phyloP scores from a whole-genome alignment of 164 flowering plant genomes.

The Tetracentron sinense region DNA sequence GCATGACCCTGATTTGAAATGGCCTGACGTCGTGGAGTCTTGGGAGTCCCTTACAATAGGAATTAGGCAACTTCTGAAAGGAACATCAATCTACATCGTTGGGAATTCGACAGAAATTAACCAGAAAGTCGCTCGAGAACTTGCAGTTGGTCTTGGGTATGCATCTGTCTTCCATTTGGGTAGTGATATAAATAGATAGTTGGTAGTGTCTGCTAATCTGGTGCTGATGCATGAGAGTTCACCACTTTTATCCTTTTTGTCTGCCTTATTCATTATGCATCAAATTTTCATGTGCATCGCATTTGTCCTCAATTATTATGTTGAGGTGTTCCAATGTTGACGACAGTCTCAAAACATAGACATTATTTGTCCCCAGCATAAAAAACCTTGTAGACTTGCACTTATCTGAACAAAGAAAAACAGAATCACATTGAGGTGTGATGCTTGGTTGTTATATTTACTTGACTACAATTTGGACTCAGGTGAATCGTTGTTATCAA shows the following conservation, averaged over 20 bases:
- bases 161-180: neutral
- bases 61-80: slow-evolving; percentile 65
- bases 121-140: slow-evolving; percentile 73
- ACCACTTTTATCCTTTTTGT: neutral
- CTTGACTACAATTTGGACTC: too few relatives aligned
- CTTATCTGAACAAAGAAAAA: too few relatives aligned
- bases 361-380: neutral
- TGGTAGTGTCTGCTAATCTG: neutral
- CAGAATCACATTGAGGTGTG: too few relatives aligned
- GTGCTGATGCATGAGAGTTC: neutral
- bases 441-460: too few relatives aligned
- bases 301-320: neutral
- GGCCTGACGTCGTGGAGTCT: slow-evolving; percentile 92
- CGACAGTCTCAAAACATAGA: neutral
- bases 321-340: neutral
- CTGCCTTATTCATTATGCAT: neutral
- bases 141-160: slow-evolving; percentile 93
- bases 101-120: slow-evolving; percentile 90
- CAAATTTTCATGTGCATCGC: neutral
- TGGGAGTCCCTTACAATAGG: slow-evolving; percentile 87
- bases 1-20: slow-evolving; percentile 73
- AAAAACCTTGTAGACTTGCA: neutral
- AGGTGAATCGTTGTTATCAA: too few relatives aligned
- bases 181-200: neutral
- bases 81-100: slow-evolving; percentile 76